Base-by-base conservation (phyloP, 2,329 filamentous ascomycete genomes). In the Didymella pomorum region DNA sequence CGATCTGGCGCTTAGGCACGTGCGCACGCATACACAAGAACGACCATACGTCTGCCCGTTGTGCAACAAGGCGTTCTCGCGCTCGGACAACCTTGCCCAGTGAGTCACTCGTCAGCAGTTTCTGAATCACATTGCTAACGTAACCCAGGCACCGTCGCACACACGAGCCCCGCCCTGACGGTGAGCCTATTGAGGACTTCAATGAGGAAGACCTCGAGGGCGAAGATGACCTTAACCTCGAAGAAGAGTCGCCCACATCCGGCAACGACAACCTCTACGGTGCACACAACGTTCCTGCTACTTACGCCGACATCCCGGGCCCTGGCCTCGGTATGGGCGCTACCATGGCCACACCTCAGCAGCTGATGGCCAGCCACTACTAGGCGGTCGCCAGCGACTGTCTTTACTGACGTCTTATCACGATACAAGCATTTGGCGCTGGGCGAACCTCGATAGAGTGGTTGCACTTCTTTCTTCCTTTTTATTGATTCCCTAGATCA, bases 71-170 rank as follows among this genome's bases (percentile, higher is more conserved):
- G 94, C 94, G 67, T 99, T 99, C 80, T 98, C 95, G 60, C 86
- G 95, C 81, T 98, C 94, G 74, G 95, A 99, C 83, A 99, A 99
- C 79, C 90, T 99, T 80, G 95, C 95, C 79, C 95, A 99, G 91
- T 96, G 92, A 79, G 84, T 69, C 46, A 25, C 42, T 45, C 42
- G 52, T 54, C 42, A 46, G 7, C 45, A 43, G 10, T 31, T 58
- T 52, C 44, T 60, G 56, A 52, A 52, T 43, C 55, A 59, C 33
- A 44, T 47, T 66, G 45, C 72, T 76, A 76, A 86, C 74, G 41
- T 46, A 58, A 63, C 63, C 28, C 67, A 88, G 86, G 76, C 88
- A 91, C 79, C 85, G 84, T 75, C 85, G 84, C 72, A 97, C 93
- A 70, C 94, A 98, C 80, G 96, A 97, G 82, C 83, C 84, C 46